These are phyloP conservation scores for Scutellaria baicalensis DNA, from an alignment of 257 asterid genomes.

Conservation along the genomic window DNA sequence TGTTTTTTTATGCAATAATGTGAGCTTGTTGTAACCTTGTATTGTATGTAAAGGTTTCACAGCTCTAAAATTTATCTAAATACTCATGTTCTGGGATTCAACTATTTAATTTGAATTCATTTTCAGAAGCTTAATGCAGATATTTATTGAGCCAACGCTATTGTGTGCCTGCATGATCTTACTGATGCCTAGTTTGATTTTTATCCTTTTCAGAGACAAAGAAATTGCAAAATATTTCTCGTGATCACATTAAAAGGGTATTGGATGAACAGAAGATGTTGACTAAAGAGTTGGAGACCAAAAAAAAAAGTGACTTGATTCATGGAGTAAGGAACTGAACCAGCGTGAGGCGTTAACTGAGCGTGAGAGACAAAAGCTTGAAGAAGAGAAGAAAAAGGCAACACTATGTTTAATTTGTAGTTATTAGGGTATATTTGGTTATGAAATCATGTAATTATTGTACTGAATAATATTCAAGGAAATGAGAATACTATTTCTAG, in stretches of 20 bases:
- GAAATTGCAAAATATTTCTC: slow-evolving; percentile 65
- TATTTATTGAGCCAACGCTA: slow-evolving; percentile 1
- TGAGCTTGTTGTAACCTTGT: neutral
- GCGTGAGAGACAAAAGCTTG: slow-evolving; percentile 78
- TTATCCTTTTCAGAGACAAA: slow-evolving; percentile 50
- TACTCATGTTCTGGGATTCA: slow-evolving; percentile 1
- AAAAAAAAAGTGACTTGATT: slow-evolving; percentile 57
- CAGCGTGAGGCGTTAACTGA: slow-evolving; percentile 73
- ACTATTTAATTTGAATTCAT: neutral
- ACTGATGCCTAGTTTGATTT: slow-evolving; percentile 5
- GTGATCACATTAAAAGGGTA: slow-evolving; percentile 63
- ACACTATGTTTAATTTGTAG: neutral
- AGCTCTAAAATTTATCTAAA: neutral
- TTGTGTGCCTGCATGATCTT: neutral
- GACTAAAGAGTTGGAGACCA: slow-evolving; percentile 55
- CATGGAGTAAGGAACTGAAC: slow-evolving; percentile 77
- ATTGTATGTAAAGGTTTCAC: neutral
- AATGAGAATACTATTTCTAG: neutral
- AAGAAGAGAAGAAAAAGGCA: slow-evolving; percentile 73
- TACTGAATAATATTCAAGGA: neutral
- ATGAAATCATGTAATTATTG: neutral
- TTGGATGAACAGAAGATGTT: slow-evolving; percentile 65
- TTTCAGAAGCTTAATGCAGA: neutral
- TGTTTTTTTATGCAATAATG: neutral
- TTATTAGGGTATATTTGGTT: too few relatives aligned